These are phyloP conservation scores for Nemania diffusa DNA, from an alignment of 2,329 filamentous ascomycete genomes.

Conservation along the genomic window DNA sequence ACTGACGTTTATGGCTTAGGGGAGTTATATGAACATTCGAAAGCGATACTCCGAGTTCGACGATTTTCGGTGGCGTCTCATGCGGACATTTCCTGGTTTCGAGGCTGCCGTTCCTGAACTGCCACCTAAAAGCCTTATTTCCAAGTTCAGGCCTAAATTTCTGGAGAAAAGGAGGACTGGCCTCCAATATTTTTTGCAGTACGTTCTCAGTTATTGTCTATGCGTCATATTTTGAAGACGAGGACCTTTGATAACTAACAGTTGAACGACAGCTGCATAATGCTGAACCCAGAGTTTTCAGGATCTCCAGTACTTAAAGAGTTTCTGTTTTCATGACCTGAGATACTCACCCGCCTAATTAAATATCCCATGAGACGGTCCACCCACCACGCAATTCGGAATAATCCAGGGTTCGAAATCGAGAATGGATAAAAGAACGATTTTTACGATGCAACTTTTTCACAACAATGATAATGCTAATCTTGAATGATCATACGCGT, in stretches of 20 bases:
- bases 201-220: conserved; percentile 50
- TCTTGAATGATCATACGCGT: conserved; percentile 40
- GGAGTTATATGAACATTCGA: conserved; percentile 69
- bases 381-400: not conserved
- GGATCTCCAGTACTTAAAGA: conserved; percentile 91
- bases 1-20: conserved; percentile 54
- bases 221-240: no score
- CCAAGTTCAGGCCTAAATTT: conserved; percentile 85
- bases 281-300: conserved; percentile 93
- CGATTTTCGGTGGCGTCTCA: conserved; percentile 77
- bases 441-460: conserved; percentile 29
- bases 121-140: conserved; percentile 91
- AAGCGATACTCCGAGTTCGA: conserved; percentile 95
- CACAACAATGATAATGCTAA: conserved; percentile 43
- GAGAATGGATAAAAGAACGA: conserved; percentile 14
- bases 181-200: conserved; percentile 94
- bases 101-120: conserved; percentile 87
- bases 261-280: conserved; percentile 73
- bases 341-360: not conserved
- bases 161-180: conserved; percentile 85
- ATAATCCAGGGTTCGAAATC: not conserved
- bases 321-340: conserved; percentile 76
- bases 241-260: conserved; percentile 11
- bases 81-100: conserved; percentile 84
- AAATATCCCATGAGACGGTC: not conserved